A percentile compares a stretch with the other conserved stretches of the same genome.
Conservation (phyloP, 2,329 filamentous ascomycete species). For the Bertia moriformis region DNA sequence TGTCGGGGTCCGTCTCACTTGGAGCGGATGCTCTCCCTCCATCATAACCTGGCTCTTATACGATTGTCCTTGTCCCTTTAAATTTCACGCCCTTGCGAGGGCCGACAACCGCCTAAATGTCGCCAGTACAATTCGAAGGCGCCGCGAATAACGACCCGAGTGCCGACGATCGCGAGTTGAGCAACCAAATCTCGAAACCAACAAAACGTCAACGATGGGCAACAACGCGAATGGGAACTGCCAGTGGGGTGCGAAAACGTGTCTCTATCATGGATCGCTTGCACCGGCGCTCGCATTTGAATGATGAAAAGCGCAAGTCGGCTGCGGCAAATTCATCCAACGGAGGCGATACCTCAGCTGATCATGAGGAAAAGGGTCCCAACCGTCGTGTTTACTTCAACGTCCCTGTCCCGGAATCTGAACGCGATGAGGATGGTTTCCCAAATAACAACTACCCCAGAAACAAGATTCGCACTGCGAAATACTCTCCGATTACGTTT, state of each 20-base stretch:
- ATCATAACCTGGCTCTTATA: too few relatives aligned
- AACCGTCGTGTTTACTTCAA: slow-evolving; percentile 71
- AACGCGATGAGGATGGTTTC: slow-evolving; percentile 68
- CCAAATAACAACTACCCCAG: slow-evolving; percentile 58
- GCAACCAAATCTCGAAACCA: neutral
- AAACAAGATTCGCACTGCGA: slow-evolving; percentile 96
- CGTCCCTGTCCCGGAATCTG: slow-evolving; percentile 57
- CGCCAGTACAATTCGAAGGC: too few relatives aligned
- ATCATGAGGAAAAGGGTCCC: slow-evolving; percentile 23
- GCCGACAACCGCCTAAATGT: neutral
- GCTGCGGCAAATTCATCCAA: neutral
- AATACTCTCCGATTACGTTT: slow-evolving; percentile 92
- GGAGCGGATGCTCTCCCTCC: neutral
- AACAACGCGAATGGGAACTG: neutral
- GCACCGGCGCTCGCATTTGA: slow-evolving; percentile 9
- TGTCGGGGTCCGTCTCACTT: neutral
- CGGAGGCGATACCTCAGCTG: slow-evolving; percentile 18
- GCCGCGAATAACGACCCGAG: too few relatives aligned
- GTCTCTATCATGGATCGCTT: slow-evolving; percentile 1
- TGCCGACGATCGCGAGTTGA: neutral
- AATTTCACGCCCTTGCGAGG: neutral
- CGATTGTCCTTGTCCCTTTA: too few relatives aligned
- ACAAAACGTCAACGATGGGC: slow-evolving; percentile 1
- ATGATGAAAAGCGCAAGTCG: slow-evolving; percentile 43
- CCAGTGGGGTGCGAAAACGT: neutral